A percentile compares a stretch with the other conserved stretches of the same genome.
Conservation (phyloP, 2,329 filamentous ascomycete genomes). For the Fusarium clavum region DNA sequence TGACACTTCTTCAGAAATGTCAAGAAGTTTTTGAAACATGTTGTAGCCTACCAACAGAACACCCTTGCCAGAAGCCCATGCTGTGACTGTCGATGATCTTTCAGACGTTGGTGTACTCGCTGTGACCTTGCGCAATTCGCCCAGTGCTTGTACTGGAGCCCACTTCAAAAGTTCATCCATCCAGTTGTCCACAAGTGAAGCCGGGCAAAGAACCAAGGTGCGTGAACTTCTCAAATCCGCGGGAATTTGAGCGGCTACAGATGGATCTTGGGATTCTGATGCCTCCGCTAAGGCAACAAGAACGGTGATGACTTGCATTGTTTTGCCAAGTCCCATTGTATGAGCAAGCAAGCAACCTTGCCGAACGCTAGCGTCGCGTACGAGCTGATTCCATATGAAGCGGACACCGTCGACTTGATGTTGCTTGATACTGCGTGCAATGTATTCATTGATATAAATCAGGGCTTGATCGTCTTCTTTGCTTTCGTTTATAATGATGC, state of each 20-base stretch:
- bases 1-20: constrained; percentile 49
- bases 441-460: constrained; percentile 72
- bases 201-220: constrained; percentile 80
- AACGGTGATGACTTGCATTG: constrained; percentile 90
- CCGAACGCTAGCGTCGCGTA: constrained; percentile 66
- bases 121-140: constrained; percentile 67
- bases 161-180: constrained; percentile 79
- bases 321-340: constrained; percentile 93
- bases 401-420: constrained; percentile 86
- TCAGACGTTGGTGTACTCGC: constrained; percentile 49
- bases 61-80: constrained; percentile 75
- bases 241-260: constrained; percentile 75
- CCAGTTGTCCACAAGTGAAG: constrained; percentile 85
- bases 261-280: constrained; percentile 66
- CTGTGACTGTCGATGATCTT: constrained; percentile 60
- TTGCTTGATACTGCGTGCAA: constrained; percentile 75
- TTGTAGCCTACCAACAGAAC: constrained; percentile 81
- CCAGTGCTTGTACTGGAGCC: constrained; percentile 68
- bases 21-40: constrained; percentile 66
- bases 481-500: constrained; percentile 74
- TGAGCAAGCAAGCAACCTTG: constrained; percentile 88
- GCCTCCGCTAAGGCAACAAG: constrained; percentile 79
- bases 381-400: constrained; percentile 89
- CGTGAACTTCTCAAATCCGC: constrained; percentile 69
- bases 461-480: constrained; percentile 70